These are phyloP conservation scores for Lactarius psammicola DNA, from an alignment of 768 basidiomycete genomes.

Conservation along the genomic window DNA sequence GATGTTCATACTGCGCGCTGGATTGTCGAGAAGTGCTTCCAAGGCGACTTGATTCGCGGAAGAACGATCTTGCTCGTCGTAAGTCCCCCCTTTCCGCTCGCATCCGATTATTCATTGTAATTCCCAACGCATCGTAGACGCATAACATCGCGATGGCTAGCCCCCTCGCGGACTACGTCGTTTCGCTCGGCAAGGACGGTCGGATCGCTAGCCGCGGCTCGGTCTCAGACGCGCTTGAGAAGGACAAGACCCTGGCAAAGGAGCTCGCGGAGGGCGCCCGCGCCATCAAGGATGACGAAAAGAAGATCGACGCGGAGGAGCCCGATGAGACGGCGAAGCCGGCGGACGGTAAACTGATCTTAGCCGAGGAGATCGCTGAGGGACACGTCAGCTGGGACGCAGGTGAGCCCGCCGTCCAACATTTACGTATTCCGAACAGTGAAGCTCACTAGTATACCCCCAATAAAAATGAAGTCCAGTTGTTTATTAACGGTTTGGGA, in stretches of 20 bases:
- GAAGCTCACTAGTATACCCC: constrained; percentile 22
- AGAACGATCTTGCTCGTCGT: constrained; percentile 56
- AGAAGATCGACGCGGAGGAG: constrained; percentile 32
- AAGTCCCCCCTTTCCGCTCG: constrained; percentile 25
- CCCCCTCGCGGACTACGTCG: constrained; percentile 55
- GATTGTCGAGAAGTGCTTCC: constrained; percentile 52
- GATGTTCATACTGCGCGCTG: constrained; percentile 53
- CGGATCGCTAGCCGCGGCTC: constrained; percentile 49
- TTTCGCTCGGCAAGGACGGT: constrained; percentile 56
- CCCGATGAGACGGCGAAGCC: constrained; percentile 29
- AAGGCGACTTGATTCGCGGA: constrained; percentile 46
- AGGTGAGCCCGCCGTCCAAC: constrained; percentile 34
- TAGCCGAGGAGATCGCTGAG: constrained; percentile 60
- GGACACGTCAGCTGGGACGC: constrained; percentile 56
- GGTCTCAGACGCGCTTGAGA: constrained; percentile 46
- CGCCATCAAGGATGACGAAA: constrained; percentile 33
- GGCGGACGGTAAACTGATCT: constrained; percentile 55
- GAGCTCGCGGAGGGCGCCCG: constrained; percentile 32
- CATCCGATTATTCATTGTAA: not conserved
- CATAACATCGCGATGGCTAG: constrained; percentile 54
- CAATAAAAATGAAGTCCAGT: constrained; percentile 31
- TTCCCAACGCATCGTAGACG: constrained; percentile 36
- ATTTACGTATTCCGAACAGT: not conserved
- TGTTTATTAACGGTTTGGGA: constrained; percentile 34
- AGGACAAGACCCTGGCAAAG: constrained; percentile 38